These are phyloP conservation scores for Podaxis sp. DNA, from an alignment of 768 basidiomycete genomes.

Conservation along the genomic window DNA sequence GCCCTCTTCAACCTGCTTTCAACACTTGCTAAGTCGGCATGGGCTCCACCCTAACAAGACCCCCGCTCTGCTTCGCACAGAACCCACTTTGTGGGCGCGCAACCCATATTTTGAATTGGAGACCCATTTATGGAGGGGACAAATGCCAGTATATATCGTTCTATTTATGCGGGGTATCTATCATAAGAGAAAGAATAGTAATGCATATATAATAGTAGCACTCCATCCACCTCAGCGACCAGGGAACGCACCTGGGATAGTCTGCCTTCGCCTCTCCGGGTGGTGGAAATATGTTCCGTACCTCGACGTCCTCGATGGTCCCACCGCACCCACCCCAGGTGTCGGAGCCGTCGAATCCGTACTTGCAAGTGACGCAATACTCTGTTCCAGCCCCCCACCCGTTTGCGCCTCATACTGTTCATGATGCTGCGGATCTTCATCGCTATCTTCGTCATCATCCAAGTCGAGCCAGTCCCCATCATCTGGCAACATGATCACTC, in stretches of 20 bases:
- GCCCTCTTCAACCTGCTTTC: no score
- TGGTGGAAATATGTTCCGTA: constrained; percentile 87
- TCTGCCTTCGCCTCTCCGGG: constrained; percentile 65
- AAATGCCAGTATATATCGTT: no score
- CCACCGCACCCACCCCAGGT: constrained; percentile 19
- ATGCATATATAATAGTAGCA: not conserved
- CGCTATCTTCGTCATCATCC: constrained; percentile 44
- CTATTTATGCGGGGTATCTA: not conserved
- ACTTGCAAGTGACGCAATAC: constrained; percentile 27
- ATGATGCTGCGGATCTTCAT: constrained; percentile 34
- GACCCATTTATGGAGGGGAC: no score
- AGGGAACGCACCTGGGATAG: constrained; percentile 64
- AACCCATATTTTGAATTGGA: no score
- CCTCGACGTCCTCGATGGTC: constrained; percentile 49
- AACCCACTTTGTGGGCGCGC: no score
- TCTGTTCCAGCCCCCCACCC: constrained; percentile 27
- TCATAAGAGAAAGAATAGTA: not conserved
- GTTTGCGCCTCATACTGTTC: not conserved
- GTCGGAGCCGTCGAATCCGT: constrained; percentile 17
- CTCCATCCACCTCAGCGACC: constrained; percentile 14
- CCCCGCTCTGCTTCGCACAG: no score
- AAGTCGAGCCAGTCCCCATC: constrained; percentile 61
- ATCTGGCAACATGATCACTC: constrained; percentile 87
- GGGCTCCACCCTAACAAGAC: no score
- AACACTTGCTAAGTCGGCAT: no score